Evolutionary conservation across 108 stramenopile genomes (phyloP).

Genomic region (Licmophora abbreviata): DNA sequence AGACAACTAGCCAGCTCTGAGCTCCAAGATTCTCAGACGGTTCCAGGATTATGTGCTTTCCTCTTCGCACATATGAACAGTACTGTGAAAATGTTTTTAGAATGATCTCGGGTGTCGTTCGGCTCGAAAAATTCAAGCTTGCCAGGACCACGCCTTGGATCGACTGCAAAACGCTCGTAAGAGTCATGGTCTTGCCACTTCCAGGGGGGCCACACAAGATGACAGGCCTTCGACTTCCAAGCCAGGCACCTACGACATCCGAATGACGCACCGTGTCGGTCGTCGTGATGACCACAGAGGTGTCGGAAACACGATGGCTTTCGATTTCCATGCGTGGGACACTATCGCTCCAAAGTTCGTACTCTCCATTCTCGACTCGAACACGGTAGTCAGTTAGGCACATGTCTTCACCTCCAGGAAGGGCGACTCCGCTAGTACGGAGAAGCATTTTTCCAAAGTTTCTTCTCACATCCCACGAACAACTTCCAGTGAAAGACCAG

Average conservation of each 20-base stretch:
- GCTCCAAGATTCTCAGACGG: conserved; percentile 69
- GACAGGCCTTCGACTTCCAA: conserved; percentile 79
- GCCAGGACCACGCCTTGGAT: conserved; percentile 90
- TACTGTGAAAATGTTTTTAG: conserved; percentile 92
- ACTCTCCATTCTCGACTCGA: conserved; percentile 90
- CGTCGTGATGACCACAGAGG: conserved; percentile 92
- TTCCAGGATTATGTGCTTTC: conserved; percentile 78
- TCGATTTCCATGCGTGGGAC: conserved; percentile 95
- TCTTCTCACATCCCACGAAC: conserved; percentile 76
- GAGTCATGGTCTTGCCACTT: conserved; percentile 97
- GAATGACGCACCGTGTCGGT: conserved; percentile 94
- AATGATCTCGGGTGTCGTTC: conserved; percentile 94
- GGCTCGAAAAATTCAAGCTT: conserved; percentile 90
- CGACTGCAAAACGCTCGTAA: conserved; percentile 87
- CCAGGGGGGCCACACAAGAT: conserved; percentile 98
- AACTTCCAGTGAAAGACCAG: conserved; percentile 93
- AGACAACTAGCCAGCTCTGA: conserved; percentile 91
- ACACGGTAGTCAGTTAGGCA: conserved; percentile 80
- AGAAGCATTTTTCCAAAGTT: conserved; percentile 71
- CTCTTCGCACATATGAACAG: conserved; percentile 86
- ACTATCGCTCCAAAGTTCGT: conserved; percentile 86
- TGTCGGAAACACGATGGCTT: conserved; percentile 81
- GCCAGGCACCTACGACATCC: conserved; percentile 93
- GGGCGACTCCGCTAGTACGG: conserved; percentile 56
- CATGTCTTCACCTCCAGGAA: conserved; percentile 39